These are phyloP conservation scores for Talaromyces verruculosus DNA, from an alignment of 2,329 filamentous ascomycete genomes.

Conservation along the genomic window DNA sequence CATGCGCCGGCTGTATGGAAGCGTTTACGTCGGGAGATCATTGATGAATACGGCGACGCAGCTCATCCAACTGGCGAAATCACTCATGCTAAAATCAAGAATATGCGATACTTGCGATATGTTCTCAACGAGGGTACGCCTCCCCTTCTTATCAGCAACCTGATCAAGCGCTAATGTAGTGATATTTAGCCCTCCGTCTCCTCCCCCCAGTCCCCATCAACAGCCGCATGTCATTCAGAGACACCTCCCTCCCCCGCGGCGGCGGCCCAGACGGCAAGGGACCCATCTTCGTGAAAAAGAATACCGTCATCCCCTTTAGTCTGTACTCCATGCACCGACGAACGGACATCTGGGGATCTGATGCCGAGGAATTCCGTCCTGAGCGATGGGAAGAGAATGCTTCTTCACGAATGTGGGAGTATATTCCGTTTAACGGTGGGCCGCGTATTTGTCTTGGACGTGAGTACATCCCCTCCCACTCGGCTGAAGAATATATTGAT, in stretches of 20 bases:
- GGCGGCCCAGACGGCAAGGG: slow-evolving; percentile 37
- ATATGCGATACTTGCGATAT: slow-evolving; percentile 22
- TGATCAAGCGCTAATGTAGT: not conserved
- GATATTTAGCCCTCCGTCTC: slow-evolving; percentile 34
- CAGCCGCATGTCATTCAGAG: slow-evolving; percentile 45
- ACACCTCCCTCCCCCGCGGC: slow-evolving; percentile 20
- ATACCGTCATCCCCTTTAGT: slow-evolving; percentile 65
- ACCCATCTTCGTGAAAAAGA: slow-evolving; percentile 66
- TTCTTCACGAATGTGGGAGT: slow-evolving; percentile 52
- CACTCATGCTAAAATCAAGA: slow-evolving; percentile 32
- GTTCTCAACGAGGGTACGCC: slow-evolving; percentile 21
- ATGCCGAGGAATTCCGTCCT: slow-evolving; percentile 49
- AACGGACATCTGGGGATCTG: slow-evolving; percentile 49
- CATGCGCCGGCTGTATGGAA: slow-evolving; percentile 30
- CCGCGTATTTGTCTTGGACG: slow-evolving; percentile 31
- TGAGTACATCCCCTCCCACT: slow-evolving; percentile 26
- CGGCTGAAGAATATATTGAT: not conserved
- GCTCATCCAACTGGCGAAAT: slow-evolving; percentile 25
- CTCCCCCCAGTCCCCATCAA: slow-evolving; percentile 55
- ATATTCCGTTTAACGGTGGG: slow-evolving; percentile 32
- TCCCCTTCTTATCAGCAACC: not conserved
- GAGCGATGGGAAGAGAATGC: slow-evolving; percentile 45
- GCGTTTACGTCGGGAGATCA: slow-evolving; percentile 31
- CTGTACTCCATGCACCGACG: slow-evolving; percentile 72
- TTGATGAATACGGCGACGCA: slow-evolving; percentile 11